phyloP scores from a whole-genome alignment of 2,329 filamentous ascomycete genomes.

The Nigrospora sphaerica region DNA sequence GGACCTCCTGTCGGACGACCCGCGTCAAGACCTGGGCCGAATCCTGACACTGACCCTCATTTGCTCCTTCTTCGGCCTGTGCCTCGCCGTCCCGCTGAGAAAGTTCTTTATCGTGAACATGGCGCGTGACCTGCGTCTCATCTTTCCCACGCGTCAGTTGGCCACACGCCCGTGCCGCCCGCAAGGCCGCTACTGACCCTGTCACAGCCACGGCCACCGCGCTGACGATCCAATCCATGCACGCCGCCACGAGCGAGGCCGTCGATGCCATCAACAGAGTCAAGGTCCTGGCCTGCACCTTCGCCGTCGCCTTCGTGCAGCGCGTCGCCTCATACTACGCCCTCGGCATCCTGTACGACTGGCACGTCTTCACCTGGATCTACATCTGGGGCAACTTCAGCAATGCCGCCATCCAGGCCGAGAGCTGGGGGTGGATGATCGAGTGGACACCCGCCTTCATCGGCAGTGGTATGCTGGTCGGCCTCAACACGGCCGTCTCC shows the following conservation, averaged over 20 bases:
- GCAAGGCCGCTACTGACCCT: no score
- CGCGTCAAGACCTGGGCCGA: conserved; percentile 34
- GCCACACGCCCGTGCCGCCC: no score
- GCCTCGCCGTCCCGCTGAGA: conserved; percentile 55
- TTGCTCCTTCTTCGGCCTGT: conserved; percentile 57
- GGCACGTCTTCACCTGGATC: conserved; percentile 46
- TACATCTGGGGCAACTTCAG: conserved; percentile 47
- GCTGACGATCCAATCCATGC: conserved; percentile 52
- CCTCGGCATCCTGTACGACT: conserved; percentile 50
- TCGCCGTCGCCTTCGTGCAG: conserved; percentile 37
- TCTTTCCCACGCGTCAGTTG: conserved; percentile 41
- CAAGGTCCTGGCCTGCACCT: conserved; percentile 41
- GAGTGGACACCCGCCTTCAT: conserved; percentile 39
- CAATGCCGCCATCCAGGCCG: conserved; percentile 41
- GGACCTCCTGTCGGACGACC: no score
- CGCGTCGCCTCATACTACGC: conserved; percentile 52
- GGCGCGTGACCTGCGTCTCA: conserved; percentile 47
- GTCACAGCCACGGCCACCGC: conserved; percentile 42
- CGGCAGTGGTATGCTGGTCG: conserved; percentile 35
- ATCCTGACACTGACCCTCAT: conserved; percentile 54
- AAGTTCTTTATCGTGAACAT: conserved; percentile 64
- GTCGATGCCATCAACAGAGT: conserved; percentile 46
- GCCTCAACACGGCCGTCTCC: conserved; percentile 41
- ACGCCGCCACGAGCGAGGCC: conserved; percentile 42
- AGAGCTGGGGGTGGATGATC: conserved; percentile 52